Conservation (phyloP, 139 green algal species). For the Helicosporidium sp. region DNA sequence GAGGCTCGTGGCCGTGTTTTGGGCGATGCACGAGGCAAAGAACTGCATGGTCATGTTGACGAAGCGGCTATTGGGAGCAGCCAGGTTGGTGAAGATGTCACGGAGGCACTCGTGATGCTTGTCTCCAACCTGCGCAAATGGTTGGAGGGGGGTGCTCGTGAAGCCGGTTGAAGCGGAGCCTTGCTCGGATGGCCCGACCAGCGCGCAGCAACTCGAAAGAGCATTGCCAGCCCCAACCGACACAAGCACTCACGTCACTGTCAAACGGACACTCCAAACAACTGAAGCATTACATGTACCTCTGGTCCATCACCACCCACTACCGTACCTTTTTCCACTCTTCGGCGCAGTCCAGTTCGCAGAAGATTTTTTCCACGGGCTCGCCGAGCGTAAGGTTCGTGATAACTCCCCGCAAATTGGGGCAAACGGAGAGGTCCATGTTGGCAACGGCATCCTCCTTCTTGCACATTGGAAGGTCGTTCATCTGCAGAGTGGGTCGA, state of each 20-base stretch:
- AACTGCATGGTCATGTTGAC: not conserved
- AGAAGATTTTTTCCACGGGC: not conserved
- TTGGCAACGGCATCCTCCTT: too few species aligned
- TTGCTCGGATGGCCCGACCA: not conserved
- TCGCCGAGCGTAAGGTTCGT: too few species aligned
- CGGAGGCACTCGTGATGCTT: not conserved
- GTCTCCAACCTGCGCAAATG: too few species aligned
- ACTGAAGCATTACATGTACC: too few species aligned
- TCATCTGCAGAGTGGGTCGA: too few species aligned
- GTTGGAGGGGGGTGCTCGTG: not conserved
- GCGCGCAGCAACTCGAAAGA: too few species aligned
- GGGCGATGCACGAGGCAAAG: not conserved
- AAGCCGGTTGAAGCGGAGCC: not conserved
- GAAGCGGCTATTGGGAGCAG: not conserved
- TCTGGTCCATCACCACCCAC: too few species aligned
- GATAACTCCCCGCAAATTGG: too few species aligned
- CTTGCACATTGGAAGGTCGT: too few species aligned
- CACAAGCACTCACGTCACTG: slow-evolving; percentile 6
- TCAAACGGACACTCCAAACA: too few species aligned
- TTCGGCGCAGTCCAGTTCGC: not conserved
- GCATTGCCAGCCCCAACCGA: not conserved
- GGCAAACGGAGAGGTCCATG: too few species aligned
- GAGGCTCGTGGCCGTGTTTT: not conserved
- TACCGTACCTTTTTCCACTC: not conserved
- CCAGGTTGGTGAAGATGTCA: not conserved